phyloP scores from a whole-genome alignment of 495 filamentous ascomycete species.

The Trichoderma orchidacearum region DNA sequence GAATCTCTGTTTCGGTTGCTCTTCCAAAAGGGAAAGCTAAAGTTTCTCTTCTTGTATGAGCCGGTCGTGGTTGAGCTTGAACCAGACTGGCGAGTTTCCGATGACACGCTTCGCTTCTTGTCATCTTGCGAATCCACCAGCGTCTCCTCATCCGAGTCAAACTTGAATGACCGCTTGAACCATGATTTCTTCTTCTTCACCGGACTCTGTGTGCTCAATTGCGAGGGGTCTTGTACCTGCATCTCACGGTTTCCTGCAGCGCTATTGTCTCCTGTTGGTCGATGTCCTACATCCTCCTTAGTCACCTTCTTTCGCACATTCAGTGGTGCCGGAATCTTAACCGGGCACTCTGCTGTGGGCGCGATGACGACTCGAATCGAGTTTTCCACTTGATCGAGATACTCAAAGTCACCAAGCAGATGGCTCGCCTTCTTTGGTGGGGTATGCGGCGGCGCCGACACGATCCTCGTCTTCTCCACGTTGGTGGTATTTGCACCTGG shows the following conservation, averaged over 20 bases:
- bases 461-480: conserved; percentile 15
- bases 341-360: conserved; percentile 9
- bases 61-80: conserved; percentile 2
- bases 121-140: background rate
- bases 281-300: background rate
- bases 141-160: conserved; percentile 7
- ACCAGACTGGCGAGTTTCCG: background rate
- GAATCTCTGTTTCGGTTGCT: conserved; percentile 17
- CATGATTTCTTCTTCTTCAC: conserved; percentile 46
- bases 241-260: background rate
- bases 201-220: background rate
- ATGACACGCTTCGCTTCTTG: background rate
- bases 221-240: background rate
- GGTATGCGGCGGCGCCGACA: conserved; percentile 19
- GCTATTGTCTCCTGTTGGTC: background rate
- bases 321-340: conserved; percentile 25
- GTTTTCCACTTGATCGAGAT: conserved; percentile 19
- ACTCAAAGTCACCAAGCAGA: conserved; percentile 13
- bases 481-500: background rate
- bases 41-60: conserved; percentile 31
- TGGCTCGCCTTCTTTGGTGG: conserved; percentile 12
- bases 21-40: conserved; percentile 33
- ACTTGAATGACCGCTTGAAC: conserved; percentile 47
- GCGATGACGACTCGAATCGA: conserved; percentile 39
- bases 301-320: conserved; percentile 40